Percentiles rank a stretch among this genome's conserved stretches.
These are phyloP conservation scores for Monoraphidium neglectum DNA, from an alignment of 139 green algal genomes.

Conservation along the genomic window DNA sequence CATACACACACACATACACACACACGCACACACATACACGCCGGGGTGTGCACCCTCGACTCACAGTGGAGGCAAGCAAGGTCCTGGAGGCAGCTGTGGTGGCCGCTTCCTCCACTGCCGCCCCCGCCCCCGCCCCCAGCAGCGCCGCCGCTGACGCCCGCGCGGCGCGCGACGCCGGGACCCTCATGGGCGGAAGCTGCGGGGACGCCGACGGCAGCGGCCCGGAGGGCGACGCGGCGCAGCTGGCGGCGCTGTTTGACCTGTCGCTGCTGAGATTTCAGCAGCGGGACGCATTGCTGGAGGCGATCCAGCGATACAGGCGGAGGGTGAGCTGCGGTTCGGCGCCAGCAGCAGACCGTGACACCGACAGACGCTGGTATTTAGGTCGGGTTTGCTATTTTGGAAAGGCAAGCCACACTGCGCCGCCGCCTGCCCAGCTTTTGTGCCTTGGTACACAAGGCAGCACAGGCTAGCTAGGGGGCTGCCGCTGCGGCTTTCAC, in stretches of 20 bases:
- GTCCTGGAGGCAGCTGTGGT: slow-evolving; percentile 3
- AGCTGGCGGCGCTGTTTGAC: slow-evolving; percentile 11
- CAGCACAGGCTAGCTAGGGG: no score
- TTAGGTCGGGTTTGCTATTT: no score
- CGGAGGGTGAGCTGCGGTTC: slow-evolving; percentile 3
- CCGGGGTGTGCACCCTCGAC: slow-evolving; percentile 17
- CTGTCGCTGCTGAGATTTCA: slow-evolving; percentile 12
- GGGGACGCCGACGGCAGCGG: neutral
- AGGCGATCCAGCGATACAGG: slow-evolving; percentile 38
- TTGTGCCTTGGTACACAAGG: no score
- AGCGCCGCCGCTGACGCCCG: neutral
- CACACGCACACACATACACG: slow-evolving; percentile 1
- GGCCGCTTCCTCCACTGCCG: neutral
- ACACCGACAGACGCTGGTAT: no score
- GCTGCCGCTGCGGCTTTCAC: no score
- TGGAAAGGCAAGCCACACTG: no score
- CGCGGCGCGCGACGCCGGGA: neutral
- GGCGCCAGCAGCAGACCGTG: no score
- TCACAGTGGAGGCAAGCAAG: slow-evolving; percentile 29
- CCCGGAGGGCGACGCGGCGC: neutral
- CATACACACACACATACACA: no score
- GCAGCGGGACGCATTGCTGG: slow-evolving; percentile 44
- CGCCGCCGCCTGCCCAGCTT: no score
- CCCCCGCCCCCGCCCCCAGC: no score
- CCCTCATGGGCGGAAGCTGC: slow-evolving; percentile 4